A percentile compares a stretch with the other conserved stretches of the same genome.
Conservation (phyloP, 257 asterid genomes). For the Solanum paucissectum region DNA sequence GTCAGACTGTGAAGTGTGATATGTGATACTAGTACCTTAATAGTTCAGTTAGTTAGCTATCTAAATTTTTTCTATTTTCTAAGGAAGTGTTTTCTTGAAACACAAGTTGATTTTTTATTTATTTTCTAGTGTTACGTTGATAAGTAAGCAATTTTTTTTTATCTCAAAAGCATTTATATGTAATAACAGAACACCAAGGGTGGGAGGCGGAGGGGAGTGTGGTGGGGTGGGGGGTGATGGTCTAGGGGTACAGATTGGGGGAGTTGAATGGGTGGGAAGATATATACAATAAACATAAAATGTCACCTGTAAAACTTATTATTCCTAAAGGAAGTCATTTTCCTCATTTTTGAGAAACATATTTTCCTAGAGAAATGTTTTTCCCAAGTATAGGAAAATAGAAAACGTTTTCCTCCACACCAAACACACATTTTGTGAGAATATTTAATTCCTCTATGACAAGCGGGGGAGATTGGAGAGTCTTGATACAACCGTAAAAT, state of each 20-base stretch:
- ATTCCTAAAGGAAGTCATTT: background rate
- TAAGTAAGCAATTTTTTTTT: background rate
- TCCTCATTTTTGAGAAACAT: background rate
- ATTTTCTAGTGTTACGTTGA: background rate
- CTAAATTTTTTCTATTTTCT: accelerated
- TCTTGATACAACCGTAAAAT: too few relatives aligned
- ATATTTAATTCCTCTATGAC: background rate
- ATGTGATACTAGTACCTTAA: background rate
- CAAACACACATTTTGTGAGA: background rate
- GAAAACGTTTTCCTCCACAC: background rate
- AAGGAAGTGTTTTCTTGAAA: background rate
- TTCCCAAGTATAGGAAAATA: background rate
- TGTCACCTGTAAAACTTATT: background rate
- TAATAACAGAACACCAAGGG: background rate
- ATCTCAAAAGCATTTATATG: background rate
- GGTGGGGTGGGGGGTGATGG: background rate
- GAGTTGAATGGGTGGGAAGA: background rate
- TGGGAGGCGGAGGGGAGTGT: background rate
- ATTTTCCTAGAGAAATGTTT: too few relatives aligned
- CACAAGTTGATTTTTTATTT: too few relatives aligned
- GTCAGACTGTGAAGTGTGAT: background rate
- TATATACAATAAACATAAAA: too few relatives aligned
- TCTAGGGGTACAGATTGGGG: background rate
- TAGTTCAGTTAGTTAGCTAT: background rate
- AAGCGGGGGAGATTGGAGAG: background rate